phyloP scores from a whole-genome alignment of 345 rosid genomes.

The Streptanthus diversifolius region DNA sequence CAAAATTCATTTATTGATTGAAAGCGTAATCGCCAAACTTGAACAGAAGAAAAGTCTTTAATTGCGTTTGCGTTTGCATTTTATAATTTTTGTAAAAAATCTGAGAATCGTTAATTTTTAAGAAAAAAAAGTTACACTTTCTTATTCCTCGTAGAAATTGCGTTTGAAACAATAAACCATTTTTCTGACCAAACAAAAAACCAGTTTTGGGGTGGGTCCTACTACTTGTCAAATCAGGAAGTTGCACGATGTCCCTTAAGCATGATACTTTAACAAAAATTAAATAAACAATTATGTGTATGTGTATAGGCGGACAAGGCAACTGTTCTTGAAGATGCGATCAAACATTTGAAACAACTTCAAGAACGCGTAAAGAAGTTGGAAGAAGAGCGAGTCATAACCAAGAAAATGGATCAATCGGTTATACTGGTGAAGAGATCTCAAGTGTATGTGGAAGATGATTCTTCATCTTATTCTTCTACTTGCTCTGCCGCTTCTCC shows the following conservation, averaged over 20 bases:
- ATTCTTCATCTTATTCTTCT: constrained; percentile 43
- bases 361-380: constrained; percentile 52
- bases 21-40: neutral
- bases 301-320: constrained; percentile 42
- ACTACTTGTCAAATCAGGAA: neutral
- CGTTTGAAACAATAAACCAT: too few relatives aligned
- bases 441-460: constrained; percentile 43
- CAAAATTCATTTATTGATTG: too few relatives aligned
- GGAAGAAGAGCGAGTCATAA: constrained; percentile 42
- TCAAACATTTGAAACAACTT: constrained; percentile 60
- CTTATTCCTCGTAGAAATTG: neutral
- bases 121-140: too few relatives aligned
- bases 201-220: too few relatives aligned
- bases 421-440: constrained; percentile 52
- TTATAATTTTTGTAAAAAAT: neutral
- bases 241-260: neutral
- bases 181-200: too few relatives aligned
- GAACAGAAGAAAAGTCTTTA: neutral
- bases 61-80: neutral
- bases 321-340: constrained; percentile 71
- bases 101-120: too few relatives aligned
- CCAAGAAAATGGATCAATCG: constrained; percentile 54
- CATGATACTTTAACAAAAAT: neutral
- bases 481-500: constrained; percentile 43
- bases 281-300: neutral